phyloP scores from a whole-genome alignment of 192 early-diverging fungal species.

The Coemansia sp. region DNA sequence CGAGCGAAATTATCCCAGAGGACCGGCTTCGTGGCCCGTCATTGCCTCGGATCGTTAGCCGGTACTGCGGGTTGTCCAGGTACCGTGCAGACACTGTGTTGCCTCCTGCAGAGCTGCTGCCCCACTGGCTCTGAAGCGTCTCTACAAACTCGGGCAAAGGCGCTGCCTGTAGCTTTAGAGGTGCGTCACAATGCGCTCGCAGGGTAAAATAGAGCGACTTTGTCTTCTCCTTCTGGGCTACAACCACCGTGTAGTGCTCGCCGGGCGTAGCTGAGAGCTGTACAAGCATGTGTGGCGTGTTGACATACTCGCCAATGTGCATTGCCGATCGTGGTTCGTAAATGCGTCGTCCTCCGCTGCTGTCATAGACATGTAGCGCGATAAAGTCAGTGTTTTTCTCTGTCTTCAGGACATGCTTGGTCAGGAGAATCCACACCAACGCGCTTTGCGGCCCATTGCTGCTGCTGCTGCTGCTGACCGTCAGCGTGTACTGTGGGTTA shows the following conservation, averaged over 20 bases:
- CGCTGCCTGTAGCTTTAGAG: conserved; percentile 63
- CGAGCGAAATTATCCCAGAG: conserved; percentile 59
- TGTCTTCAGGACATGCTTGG: conserved; percentile 78
- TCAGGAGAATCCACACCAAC: conserved; percentile 75
- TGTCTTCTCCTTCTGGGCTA: conserved; percentile 75
- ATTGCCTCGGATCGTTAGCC: conserved; percentile 52
- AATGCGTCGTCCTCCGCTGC: conserved; percentile 60
- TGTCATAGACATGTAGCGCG: conserved; percentile 79
- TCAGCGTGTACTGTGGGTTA: conserved; percentile 82
- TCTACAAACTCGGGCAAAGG: conserved; percentile 34
- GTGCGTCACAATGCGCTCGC: conserved; percentile 63
- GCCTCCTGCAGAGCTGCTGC: conserved; percentile 72
- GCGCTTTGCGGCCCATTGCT: conserved; percentile 23
- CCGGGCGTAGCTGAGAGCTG: conserved; percentile 23
- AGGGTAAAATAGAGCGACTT: conserved; percentile 74
- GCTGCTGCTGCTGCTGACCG: conserved; percentile 53
- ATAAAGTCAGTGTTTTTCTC: conserved; percentile 88
- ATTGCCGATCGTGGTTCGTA: conserved; percentile 67
- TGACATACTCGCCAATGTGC: conserved; percentile 78
- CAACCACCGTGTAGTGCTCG: conserved; percentile 68
- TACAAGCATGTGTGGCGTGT: conserved; percentile 79
- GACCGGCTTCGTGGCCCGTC: conserved; percentile 15
- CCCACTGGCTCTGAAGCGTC: conserved; percentile 68
- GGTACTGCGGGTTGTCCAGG: conserved; percentile 79
- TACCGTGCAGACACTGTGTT: conserved; percentile 67